Conservation (phyloP, 179 eudicot genomes). For the Kewa caespitosa region DNA sequence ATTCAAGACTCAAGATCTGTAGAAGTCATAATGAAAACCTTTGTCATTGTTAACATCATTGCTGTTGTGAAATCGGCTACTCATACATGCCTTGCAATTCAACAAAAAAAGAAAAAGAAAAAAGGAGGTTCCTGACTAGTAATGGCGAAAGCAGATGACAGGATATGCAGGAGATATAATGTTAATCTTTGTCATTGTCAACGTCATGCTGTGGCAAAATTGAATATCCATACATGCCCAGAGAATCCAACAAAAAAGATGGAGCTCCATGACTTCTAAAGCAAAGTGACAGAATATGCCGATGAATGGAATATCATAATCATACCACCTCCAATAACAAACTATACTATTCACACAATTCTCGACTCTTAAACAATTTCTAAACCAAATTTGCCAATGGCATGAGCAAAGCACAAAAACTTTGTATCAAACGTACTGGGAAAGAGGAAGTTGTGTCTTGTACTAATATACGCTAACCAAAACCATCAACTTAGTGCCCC, state of each 20-base stretch:
- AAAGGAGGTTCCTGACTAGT: too few relatives aligned
- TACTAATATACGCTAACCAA: too few relatives aligned
- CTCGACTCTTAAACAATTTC: background rate
- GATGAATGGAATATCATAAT: background rate
- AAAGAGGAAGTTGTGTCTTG: too few relatives aligned
- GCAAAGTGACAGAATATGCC: background rate
- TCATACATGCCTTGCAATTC: background rate
- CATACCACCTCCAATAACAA: background rate
- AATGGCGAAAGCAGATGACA: too few relatives aligned
- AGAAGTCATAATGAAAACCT: slow-evolving; percentile 21
- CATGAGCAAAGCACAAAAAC: too few relatives aligned
- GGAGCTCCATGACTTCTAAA: background rate
- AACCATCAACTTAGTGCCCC: background rate
- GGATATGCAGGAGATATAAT: slow-evolving; percentile 52
- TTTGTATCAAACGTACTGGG: too few relatives aligned
- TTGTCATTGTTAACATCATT: slow-evolving; percentile 6
- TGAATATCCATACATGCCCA: background rate
- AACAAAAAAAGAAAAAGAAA: too few relatives aligned
- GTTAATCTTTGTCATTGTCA: slow-evolving; percentile 9
- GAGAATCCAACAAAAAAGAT: slow-evolving; percentile 7
- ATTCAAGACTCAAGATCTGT: slow-evolving; percentile 87
- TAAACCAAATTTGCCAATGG: background rate
- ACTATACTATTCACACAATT: background rate
- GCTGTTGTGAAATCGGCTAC: slow-evolving; percentile 11
- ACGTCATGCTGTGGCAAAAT: slow-evolving; percentile 11